Evolutionary conservation across 208 protist genomes (phyloP).

Genomic region (Wallacemonas collosoma): DNA sequence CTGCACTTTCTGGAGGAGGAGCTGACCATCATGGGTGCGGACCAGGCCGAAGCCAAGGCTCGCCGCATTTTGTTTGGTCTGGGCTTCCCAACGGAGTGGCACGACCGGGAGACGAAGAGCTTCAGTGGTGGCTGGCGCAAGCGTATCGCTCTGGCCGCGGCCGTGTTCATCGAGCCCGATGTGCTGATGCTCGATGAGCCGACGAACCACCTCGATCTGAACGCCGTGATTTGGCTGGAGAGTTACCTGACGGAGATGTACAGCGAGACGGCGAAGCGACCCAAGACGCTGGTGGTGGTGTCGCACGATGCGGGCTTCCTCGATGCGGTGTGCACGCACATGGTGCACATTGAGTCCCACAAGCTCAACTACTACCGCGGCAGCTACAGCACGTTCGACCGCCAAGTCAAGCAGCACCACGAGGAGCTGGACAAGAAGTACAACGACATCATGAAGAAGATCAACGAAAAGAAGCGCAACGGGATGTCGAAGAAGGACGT

Average conservation of each 20-base stretch:
- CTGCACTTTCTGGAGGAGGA: slow-evolving; percentile 91
- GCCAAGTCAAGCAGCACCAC: slow-evolving; percentile 74
- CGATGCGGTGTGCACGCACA: slow-evolving; percentile 94
- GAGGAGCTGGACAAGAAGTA: slow-evolving; percentile 90
- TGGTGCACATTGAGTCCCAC: slow-evolving; percentile 91
- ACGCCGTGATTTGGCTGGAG: slow-evolving; percentile 95
- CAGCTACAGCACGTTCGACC: slow-evolving; percentile 72
- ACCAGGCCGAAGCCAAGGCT: slow-evolving; percentile 84
- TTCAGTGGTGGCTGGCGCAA: slow-evolving; percentile 93
- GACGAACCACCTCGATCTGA: slow-evolving; percentile 97
- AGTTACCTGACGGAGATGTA: slow-evolving; percentile 85
- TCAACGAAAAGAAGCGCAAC: slow-evolving; percentile 88
- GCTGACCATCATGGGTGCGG: slow-evolving; percentile 93
- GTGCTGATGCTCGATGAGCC: slow-evolving; percentile 98
- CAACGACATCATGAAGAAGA: slow-evolving; percentile 64
- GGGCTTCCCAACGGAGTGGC: slow-evolving; percentile 93
- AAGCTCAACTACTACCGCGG: slow-evolving; percentile 90
- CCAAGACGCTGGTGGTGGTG: slow-evolving; percentile 95
- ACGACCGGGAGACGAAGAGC: slow-evolving; percentile 86
- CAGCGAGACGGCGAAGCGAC: slow-evolving; percentile 75
- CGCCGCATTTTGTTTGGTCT: slow-evolving; percentile 92
- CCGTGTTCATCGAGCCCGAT: slow-evolving; percentile 95
- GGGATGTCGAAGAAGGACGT: slow-evolving; percentile 89
- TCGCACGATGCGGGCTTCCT: slow-evolving; percentile 97
- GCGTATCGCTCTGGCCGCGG: slow-evolving; percentile 94